phyloP scores from a whole-genome alignment of 2,329 filamentous ascomycete species.

The Thielaviopsis ethacetica region DNA sequence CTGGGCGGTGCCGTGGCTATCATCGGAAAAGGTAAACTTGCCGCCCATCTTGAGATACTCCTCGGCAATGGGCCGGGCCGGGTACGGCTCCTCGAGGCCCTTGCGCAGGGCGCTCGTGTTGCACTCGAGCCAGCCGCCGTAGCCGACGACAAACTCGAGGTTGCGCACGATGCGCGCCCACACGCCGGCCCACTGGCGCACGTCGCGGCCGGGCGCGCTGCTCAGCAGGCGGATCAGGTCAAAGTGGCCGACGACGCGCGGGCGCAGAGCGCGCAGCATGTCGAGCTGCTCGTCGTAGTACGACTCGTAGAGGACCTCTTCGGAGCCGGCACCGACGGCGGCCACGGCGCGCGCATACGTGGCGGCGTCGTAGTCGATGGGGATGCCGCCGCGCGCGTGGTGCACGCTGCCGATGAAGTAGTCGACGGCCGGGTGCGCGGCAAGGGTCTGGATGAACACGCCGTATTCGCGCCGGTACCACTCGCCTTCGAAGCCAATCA shows the following conservation, averaged over 20 bases:
- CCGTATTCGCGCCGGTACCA: conserved; percentile 62
- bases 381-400: conserved; percentile 65
- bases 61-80: conserved; percentile 60
- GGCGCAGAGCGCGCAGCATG: conserved; percentile 57
- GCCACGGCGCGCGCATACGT: conserved; percentile 50
- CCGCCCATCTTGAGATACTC: conserved; percentile 57
- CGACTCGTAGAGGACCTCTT: conserved; percentile 58
- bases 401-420: conserved; percentile 90
- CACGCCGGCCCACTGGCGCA: conserved; percentile 42
- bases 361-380: conserved; percentile 69
- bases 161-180: conserved; percentile 66
- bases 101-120: conserved; percentile 82
- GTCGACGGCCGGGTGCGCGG: conserved; percentile 52
- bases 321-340: conserved; percentile 28
- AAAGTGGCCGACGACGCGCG: conserved; percentile 80
- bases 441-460: conserved; percentile 39
- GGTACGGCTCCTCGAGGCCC: conserved; percentile 82
- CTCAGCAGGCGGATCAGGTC: conserved; percentile 77
- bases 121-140: conserved; percentile 74
- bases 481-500: conserved; percentile 85
- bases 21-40: conserved; percentile 80
- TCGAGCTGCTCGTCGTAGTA: conserved; percentile 81
- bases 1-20: conserved; percentile 80
- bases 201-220: conserved; percentile 45
- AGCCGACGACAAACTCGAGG: conserved; percentile 49